These are phyloP conservation scores for Nakazawaea peltata DNA, from an alignment of 805 yeast genomes.

Conservation along the genomic window DNA sequence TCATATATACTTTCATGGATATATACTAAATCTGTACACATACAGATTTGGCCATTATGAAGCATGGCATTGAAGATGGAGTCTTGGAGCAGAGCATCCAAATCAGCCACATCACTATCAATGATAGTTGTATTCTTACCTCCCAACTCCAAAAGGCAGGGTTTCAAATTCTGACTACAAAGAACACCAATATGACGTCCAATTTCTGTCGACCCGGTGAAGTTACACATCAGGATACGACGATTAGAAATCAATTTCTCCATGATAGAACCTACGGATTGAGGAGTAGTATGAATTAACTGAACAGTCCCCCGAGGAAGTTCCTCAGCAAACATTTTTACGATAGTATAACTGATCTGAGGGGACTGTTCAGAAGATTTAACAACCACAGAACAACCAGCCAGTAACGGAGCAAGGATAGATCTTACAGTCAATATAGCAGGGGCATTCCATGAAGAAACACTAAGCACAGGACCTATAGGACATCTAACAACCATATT, in stretches of 20 bases:
- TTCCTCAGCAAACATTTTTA: slow-evolving; percentile 25
- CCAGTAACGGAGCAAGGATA: slow-evolving; percentile 35
- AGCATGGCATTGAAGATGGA: slow-evolving; percentile 29
- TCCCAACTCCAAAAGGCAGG: slow-evolving; percentile 35
- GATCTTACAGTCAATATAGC: slow-evolving; percentile 30
- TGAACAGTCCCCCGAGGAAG: slow-evolving; percentile 28
- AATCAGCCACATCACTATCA: slow-evolving; percentile 23
- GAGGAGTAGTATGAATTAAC: slow-evolving; percentile 23
- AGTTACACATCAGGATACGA: slow-evolving; percentile 28
- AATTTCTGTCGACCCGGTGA: slow-evolving; percentile 36
- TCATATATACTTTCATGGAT: slow-evolving; percentile 28
- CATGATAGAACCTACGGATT: slow-evolving; percentile 19
- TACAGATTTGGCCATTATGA: slow-evolving; percentile 41
- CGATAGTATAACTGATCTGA: slow-evolving; percentile 22
- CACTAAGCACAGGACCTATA: slow-evolving; percentile 35
- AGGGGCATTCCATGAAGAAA: slow-evolving; percentile 45
- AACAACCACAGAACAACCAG: slow-evolving; percentile 38
- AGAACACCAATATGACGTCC: slow-evolving; percentile 27
- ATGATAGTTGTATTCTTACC: slow-evolving; percentile 34
- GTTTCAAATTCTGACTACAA: slow-evolving; percentile 31
- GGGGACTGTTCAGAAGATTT: slow-evolving; percentile 35
- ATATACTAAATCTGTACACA: slow-evolving; percentile 32
- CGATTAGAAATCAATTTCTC: slow-evolving; percentile 20
- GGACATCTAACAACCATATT: slow-evolving; percentile 27
- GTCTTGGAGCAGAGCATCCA: slow-evolving; percentile 22